Evolutionary conservation across 345 rosid genomes (phyloP).

Genomic region (rapeseed (Brassica napus)): DNA sequence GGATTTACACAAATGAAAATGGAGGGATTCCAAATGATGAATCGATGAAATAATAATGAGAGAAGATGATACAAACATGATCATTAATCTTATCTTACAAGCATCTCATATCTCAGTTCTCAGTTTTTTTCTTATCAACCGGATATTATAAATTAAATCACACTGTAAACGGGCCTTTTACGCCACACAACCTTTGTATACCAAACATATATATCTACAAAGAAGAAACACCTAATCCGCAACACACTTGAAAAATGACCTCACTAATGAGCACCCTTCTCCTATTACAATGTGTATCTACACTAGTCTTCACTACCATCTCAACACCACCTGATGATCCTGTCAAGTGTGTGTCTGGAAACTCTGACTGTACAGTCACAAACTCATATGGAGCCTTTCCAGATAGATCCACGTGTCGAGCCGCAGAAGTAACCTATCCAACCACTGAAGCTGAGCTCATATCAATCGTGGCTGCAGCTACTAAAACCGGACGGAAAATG

Average conservation of each 20-base stretch:
- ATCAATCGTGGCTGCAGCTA: constrained; percentile 12
- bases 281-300: not conserved
- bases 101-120: constrained; percentile 27
- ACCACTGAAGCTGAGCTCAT: constrained; percentile 2
- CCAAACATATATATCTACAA: not conserved
- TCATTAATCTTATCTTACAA: constrained; percentile 35
- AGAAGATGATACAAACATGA: constrained; percentile 27
- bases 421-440: not conserved
- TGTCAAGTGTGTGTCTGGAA: constrained; percentile 5
- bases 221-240: not conserved
- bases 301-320: not conserved
- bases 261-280: constrained; percentile 9
- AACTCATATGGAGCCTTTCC: constrained; percentile 11
- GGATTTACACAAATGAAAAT: not conserved
- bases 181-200: constrained; percentile 11
- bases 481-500: constrained; percentile 4
- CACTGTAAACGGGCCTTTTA: not conserved
- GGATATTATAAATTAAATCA: not conserved
- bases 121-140: constrained; percentile 22
- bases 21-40: not conserved
- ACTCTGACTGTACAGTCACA: constrained; percentile 9
- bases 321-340: constrained; percentile 24
- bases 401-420: constrained; percentile 14
- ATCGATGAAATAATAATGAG: constrained; percentile 17
- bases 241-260: not conserved